Percentiles rank a stretch among this genome's conserved stretches.
Conservation (phyloP, 179 eudicot species). For the Drosera spatulata region DNA sequence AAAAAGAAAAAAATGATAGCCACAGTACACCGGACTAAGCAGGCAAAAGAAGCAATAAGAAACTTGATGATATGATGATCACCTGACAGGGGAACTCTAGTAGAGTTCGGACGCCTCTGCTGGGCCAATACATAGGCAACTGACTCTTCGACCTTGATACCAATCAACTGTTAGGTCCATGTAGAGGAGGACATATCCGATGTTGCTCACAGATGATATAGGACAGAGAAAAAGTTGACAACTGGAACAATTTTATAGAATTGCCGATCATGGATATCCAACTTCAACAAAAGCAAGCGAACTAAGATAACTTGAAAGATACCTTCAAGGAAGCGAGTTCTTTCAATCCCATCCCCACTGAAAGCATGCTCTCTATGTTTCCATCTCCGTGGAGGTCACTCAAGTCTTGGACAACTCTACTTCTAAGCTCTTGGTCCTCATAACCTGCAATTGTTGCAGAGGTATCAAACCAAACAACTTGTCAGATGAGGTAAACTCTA, state of each 20-base stretch:
- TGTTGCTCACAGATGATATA: too few relatives aligned
- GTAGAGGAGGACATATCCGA: background rate
- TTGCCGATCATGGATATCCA: too few relatives aligned
- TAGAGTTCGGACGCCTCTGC: slow-evolving; percentile 65
- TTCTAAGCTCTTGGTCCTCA: slow-evolving; percentile 49
- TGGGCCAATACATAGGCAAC: slow-evolving; percentile 69
- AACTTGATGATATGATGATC: slow-evolving; percentile 7
- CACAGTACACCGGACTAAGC: background rate
- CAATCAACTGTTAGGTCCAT: slow-evolving; percentile 4
- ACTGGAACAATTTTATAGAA: too few relatives aligned
- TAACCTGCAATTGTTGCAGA: slow-evolving; percentile 23
- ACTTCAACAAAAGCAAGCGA: too few relatives aligned
- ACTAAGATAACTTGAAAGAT: slow-evolving; percentile 1
- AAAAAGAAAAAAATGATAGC: background rate
- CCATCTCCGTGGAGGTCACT: slow-evolving; percentile 85
- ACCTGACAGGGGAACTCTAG: slow-evolving; percentile 70
- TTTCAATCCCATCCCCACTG: slow-evolving; percentile 94
- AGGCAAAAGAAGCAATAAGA: background rate
- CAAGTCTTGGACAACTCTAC: slow-evolving; percentile 54
- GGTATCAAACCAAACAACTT: too few relatives aligned
- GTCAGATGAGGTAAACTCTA: too few relatives aligned
- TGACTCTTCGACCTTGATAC: slow-evolving; percentile 67
- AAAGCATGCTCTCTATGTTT: slow-evolving; percentile 87
- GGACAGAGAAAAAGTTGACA: too few relatives aligned
- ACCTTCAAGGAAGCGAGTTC: slow-evolving; percentile 93